Conservation (phyloP, 495 filamentous ascomycete genomes). For the Cetradonia linearis region DNA sequence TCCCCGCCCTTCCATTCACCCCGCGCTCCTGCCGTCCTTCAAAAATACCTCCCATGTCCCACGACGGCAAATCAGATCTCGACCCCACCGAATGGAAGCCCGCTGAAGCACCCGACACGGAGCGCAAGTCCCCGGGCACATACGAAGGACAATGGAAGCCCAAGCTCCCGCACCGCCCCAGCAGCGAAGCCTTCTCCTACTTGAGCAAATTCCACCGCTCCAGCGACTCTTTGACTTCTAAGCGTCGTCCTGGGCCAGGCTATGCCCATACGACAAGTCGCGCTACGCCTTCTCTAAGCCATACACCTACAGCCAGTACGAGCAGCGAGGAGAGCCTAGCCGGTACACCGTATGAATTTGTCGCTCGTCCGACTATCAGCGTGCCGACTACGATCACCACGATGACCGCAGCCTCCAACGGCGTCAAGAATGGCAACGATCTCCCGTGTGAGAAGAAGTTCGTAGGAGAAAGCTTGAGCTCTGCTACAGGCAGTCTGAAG, state of each 20-base stretch:
- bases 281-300: constrained; percentile 31
- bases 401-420: constrained; percentile 20
- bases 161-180: constrained; percentile 24
- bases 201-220: constrained; percentile 37
- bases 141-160: constrained; percentile 10
- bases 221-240: constrained; percentile 22
- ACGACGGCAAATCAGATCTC: constrained; percentile 41
- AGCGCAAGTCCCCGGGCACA: constrained; percentile 9
- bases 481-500: constrained; percentile 24
- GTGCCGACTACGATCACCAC: constrained; percentile 24
- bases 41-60: constrained; percentile 36
- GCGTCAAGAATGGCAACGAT: constrained; percentile 10
- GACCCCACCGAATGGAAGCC: constrained; percentile 51
- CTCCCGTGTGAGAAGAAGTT: constrained; percentile 22
- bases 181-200: constrained; percentile 40
- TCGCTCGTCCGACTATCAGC: constrained; percentile 26
- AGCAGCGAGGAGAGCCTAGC: constrained; percentile 36
- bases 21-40: constrained; percentile 23
- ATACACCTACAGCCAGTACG: constrained; percentile 37
- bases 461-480: constrained; percentile 3
- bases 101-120: constrained; percentile 30
- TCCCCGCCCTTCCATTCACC: constrained; percentile 31
- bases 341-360: constrained; percentile 27
- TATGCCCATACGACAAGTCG: constrained; percentile 24
- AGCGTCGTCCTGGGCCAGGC: constrained; percentile 23